A percentile compares a stretch with the other conserved stretches of the same genome.
Evolutionary conservation across 768 basidiomycete species (phyloP).

Genomic region (Favolaschia claudopus): DNA sequence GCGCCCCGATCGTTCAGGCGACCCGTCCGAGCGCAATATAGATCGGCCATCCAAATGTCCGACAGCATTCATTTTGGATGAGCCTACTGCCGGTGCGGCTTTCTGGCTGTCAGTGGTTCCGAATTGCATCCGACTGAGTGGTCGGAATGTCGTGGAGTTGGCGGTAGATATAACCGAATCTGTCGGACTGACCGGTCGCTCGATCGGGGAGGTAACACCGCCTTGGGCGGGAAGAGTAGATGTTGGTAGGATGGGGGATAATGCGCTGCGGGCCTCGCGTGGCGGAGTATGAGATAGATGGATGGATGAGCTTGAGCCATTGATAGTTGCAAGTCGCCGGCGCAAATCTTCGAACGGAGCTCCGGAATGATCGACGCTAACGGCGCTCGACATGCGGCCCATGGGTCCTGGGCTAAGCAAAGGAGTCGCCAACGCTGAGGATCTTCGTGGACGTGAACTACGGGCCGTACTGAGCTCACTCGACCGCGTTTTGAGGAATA

Average conservation of each 20-base stretch:
- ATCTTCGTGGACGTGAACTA: slow-evolving; percentile 53
- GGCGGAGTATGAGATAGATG: slow-evolving; percentile 49
- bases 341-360: slow-evolving; percentile 83
- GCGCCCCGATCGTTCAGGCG: slow-evolving; percentile 77
- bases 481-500: slow-evolving; percentile 76
- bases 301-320: slow-evolving; percentile 73
- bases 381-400: slow-evolving; percentile 57
- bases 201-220: slow-evolving; percentile 41
- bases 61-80: slow-evolving; percentile 82
- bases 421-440: slow-evolving; percentile 50
- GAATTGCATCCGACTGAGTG: slow-evolving; percentile 69
- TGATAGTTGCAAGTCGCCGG: slow-evolving; percentile 76
- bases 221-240: slow-evolving; percentile 39
- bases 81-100: slow-evolving; percentile 89
- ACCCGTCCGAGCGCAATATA: slow-evolving; percentile 69
- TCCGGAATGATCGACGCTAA: slow-evolving; percentile 60
- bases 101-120: slow-evolving; percentile 82
- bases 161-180: slow-evolving; percentile 81
- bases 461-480: slow-evolving; percentile 46
- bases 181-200: slow-evolving; percentile 80
- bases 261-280: slow-evolving; percentile 51
- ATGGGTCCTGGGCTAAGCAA: slow-evolving; percentile 57
- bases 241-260: slow-evolving; percentile 46
- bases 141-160: slow-evolving; percentile 67
- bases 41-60: slow-evolving; percentile 84